Conservation (phyloP, 2,329 filamentous ascomycete species). For the Aaosphaeria arxii region DNA sequence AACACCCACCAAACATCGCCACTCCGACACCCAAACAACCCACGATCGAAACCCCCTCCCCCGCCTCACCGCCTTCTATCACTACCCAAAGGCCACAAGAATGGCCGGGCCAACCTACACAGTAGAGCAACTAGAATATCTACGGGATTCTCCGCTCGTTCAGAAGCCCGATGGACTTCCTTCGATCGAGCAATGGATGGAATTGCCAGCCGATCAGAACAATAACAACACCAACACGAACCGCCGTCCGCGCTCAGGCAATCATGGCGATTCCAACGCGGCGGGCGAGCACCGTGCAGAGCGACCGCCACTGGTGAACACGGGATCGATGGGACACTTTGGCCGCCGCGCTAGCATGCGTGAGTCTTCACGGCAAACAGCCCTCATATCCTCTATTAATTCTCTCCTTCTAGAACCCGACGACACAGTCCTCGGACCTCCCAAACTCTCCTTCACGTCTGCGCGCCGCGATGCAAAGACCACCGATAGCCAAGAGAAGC, state of each 20-base stretch:
- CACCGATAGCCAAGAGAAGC: constrained; percentile 35
- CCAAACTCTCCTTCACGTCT: constrained; percentile 79
- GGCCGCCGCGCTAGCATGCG: constrained; percentile 39
- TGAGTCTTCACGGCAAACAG: constrained; percentile 46
- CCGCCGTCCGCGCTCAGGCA: constrained; percentile 20
- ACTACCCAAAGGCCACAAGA: constrained; percentile 3
- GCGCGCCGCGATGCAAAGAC: constrained; percentile 57
- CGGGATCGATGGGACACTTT: constrained; percentile 32
- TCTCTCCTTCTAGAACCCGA: constrained; percentile 58
- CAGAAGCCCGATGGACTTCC: constrained; percentile 75
- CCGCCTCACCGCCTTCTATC: too few species aligned
- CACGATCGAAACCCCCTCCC: too few species aligned
- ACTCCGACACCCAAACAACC: too few species aligned
- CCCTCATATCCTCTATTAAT: constrained; percentile 25
- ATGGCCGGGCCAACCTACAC: constrained; percentile 57
- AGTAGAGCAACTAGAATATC: constrained; percentile 68
- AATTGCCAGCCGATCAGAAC: constrained; percentile 52
- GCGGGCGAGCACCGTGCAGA: constrained; percentile 24
- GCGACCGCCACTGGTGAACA: constrained; percentile 26
- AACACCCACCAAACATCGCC: too few species aligned
- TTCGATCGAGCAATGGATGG: constrained; percentile 93
- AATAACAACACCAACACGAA: constrained; percentile 20
- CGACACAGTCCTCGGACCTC: constrained; percentile 81
- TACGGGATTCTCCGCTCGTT: constrained; percentile 81
- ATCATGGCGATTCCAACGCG: constrained; percentile 20